Base-by-base conservation (phyloP, 2,329 filamentous ascomycete genomes). In the Aspergillus cejpii region DNA sequence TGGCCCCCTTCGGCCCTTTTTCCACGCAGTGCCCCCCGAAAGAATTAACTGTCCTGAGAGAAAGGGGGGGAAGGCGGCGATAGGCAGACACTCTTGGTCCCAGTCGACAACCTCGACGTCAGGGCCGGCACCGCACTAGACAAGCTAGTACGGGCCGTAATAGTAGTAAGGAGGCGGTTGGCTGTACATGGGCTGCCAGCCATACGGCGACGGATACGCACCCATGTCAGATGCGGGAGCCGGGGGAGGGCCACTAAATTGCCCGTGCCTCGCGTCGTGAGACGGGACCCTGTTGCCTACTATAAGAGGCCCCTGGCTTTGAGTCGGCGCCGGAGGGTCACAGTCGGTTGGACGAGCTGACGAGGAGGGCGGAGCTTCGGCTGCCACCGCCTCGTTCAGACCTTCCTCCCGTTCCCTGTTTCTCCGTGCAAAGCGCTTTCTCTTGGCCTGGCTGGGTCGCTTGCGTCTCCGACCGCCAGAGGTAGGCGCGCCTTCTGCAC, bases 361-460 rank as follows among this genome's bases (percentile, higher is more conserved):
- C 31, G 31, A 4, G 31, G 15, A 34, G 31, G 31, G 31, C 31
- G 31, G 21, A 37, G 33, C 40, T 31, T 43, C 23, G 41, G 21
- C 40, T 19, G 20, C 27, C 15, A 19, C 21, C 34, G 8, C 10
- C 24, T 12, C 24, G 14, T 23, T 28, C 31, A 34, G 31, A 34
- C 31, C 26, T n/a, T 43, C 10, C 15, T 14, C 15, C 40, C 15
- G 24, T 19, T 42, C 39, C 37, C 12, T 24, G 21, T 23, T 27
- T 21, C 38, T 33, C 39, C 37, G 34, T 33, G 12, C 21, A 21
- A 33, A 26, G 38, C 49, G 45, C 21, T 28, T 28, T 29, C 51
- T 41, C 40, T 50, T 48, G n/a, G 36, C 36, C 48, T 49, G 43
- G 41, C 50, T 54, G 43, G 45, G 52, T 33, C 47, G 43, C 6